Conservation (phyloP, 176 grass and related monocot genomes). For the Elymus sibiricus region DNA sequence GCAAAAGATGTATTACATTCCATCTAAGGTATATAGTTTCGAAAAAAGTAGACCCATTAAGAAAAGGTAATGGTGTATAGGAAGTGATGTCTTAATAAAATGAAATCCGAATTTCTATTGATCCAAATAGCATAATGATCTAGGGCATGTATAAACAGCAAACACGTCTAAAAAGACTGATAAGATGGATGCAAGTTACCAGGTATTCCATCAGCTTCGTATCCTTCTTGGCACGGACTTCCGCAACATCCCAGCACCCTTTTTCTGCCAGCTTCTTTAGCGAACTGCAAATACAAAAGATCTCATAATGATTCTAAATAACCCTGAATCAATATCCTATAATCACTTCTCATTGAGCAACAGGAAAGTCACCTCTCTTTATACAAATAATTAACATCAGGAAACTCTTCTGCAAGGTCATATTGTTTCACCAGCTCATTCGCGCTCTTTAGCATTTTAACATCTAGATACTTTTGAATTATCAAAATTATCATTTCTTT, state of each 20-base stretch:
- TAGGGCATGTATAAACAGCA: not conserved
- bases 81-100: constrained; percentile 10
- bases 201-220: constrained; percentile 80
- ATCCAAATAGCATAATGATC: not conserved
- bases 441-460: constrained; percentile 85
- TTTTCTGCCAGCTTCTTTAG: constrained; percentile 93
- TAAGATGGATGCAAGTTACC: constrained; percentile 42
- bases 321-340: not conserved
- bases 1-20: too few species aligned
- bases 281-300: constrained; percentile 44
- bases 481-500: constrained; percentile 61
- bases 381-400: constrained; percentile 72
- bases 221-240: constrained; percentile 73
- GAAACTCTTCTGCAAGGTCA: constrained; percentile 74
- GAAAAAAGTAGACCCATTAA: not conserved
- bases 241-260: constrained; percentile 96
- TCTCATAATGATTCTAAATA: constrained; percentile 17
- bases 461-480: constrained; percentile 66
- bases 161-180: constrained; percentile 2
- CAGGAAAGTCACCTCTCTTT: constrained; percentile 76
- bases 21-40: too few species aligned
- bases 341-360: constrained; percentile 4
- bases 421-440: constrained; percentile 79
- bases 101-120: not conserved
- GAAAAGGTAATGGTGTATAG: not conserved